Evolutionary conservation across 129 eudicot species (phyloP), one percentile per base, ranked within the genome.

Genomic region (Rutidosis leptorrhynchoides): DNA sequence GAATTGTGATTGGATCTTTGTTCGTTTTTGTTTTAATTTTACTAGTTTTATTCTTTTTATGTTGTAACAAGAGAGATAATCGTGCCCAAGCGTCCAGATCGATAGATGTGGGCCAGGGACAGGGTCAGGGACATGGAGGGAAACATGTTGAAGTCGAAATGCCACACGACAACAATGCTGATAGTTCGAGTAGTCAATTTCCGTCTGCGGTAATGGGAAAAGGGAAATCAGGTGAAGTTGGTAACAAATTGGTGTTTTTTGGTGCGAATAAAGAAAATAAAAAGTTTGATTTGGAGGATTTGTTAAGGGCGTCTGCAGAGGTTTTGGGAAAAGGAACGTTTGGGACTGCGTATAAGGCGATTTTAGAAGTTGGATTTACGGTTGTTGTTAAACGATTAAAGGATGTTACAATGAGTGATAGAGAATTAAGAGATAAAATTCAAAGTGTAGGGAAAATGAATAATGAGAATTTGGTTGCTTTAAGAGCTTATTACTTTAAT

Each of bases 331-430:
- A 87, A 72, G 97, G 97, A 58, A 91, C 93, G 0, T 85, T 87
- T 56, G 97, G 97, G 40, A 91, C 96, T 15, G 92, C 96, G 6
- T 91, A 91, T 29, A 91, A 91, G 82, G 97, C 97, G 27, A 83
- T 78, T 33, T 24, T 91, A 58, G 97, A 87, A 64, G 65, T 25
- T 27, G 97, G 97, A 2, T 59, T 77, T 27, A 78, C 83, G 23
- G 90, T 91, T 74, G 97, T 88, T 15, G 97, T 91, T 60, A 91
- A 90, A 85, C 71, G 97, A 80, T 78, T 90, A 86, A 87, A 80
- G 75, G 97, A 90, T 58, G 90, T 87, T 33, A 70, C 68, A 48
- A 76, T 83, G 76, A 46, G 74, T 59, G 97, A 91, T 90, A 79
- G 73, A 71, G 97, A 87, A 65, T 87, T 85, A 21, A 77, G 71